Evolutionary conservation across 2,329 filamentous ascomycete species (phyloP).

Genomic region (Lasiodiplodia sp.): DNA sequence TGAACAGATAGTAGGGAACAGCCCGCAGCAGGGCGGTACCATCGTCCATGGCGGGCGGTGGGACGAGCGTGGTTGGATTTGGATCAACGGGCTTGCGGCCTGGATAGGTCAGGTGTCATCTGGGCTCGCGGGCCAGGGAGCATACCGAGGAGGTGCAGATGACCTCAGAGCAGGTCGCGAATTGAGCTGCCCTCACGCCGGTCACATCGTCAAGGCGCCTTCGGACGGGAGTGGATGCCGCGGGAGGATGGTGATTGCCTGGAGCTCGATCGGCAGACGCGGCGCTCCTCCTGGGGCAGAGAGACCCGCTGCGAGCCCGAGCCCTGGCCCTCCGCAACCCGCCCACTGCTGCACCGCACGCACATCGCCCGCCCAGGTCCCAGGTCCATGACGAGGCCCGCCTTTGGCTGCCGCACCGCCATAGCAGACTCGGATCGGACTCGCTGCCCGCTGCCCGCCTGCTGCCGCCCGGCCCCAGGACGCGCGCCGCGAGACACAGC

Average conservation of each 20-base stretch:
- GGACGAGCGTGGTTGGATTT: constrained; percentile 2
- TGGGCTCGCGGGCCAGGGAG: constrained; percentile 10
- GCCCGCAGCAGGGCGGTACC: constrained; percentile 40
- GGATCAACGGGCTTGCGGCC: constrained; percentile 10
- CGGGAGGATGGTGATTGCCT: constrained; percentile 23
- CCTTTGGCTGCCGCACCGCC: constrained; percentile 7
- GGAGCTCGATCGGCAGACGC: constrained; percentile 23
- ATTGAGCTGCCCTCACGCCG: constrained; percentile 2
- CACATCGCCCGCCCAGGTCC: constrained; percentile 13
- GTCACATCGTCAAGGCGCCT: constrained; percentile 24
- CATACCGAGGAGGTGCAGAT: constrained; percentile 25
- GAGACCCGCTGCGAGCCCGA: constrained; percentile 6
- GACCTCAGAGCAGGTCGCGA: constrained; percentile 23
- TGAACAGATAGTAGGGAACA: constrained; percentile 48
- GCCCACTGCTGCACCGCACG: constrained; percentile 25
- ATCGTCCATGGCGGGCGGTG: constrained; percentile 40
- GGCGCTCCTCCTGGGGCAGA: constrained; percentile 18
- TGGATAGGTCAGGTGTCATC: constrained; percentile 27
- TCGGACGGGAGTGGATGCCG: constrained; percentile 17
- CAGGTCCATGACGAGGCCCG: constrained; percentile 19
- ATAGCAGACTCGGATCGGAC: constrained; percentile 20
- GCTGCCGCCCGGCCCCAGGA: constrained; percentile 12
- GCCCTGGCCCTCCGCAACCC: constrained; percentile 23
- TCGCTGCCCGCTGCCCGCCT: constrained; percentile 13
- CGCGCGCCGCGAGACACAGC: constrained; percentile 20